phyloP scores from a whole-genome alignment of 768 basidiomycete species.

The Calocybe indica region DNA sequence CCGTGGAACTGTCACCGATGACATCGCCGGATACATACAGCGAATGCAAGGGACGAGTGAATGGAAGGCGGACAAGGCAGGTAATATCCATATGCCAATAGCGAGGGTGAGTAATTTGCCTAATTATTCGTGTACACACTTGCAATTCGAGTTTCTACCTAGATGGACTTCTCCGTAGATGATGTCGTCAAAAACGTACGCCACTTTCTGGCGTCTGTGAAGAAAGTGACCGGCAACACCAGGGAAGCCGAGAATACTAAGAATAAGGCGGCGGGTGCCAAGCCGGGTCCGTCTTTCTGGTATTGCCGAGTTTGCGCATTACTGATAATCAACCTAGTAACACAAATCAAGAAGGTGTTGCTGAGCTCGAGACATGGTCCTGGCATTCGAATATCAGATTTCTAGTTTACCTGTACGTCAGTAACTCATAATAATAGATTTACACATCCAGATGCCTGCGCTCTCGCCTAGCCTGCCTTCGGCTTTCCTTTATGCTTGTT shows the following conservation, averaged over 20 bases:
- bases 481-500: slow-evolving; percentile 22
- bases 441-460: neutral
- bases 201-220: slow-evolving; percentile 70
- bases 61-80: slow-evolving; percentile 88
- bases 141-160: neutral
- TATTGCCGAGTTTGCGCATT: neutral
- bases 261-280: slow-evolving; percentile 33
- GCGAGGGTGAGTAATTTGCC: slow-evolving; percentile 49
- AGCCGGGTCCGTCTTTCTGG: slow-evolving; percentile 36
- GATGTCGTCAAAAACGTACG: slow-evolving; percentile 78
- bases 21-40: slow-evolving; percentile 76
- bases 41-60: slow-evolving; percentile 78
- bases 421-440: too few relatives aligned
- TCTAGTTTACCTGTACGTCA: slow-evolving; percentile 27
- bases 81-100: slow-evolving; percentile 79
- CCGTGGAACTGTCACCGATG: slow-evolving; percentile 90
- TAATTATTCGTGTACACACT: slow-evolving; percentile 2
- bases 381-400: slow-evolving; percentile 83
- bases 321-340: slow-evolving; percentile 38
- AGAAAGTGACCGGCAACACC: slow-evolving; percentile 65
- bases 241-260: slow-evolving; percentile 45
- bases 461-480: slow-evolving; percentile 18
- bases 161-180: slow-evolving; percentile 71
- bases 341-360: slow-evolving; percentile 72
- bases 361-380: slow-evolving; percentile 85